Percentiles rank a stretch among this genome's conserved stretches.
These are phyloP conservation scores for Austropuccinia psidii DNA, from an alignment of 1,284 basidiomycete genomes.

Conservation along the genomic window DNA sequence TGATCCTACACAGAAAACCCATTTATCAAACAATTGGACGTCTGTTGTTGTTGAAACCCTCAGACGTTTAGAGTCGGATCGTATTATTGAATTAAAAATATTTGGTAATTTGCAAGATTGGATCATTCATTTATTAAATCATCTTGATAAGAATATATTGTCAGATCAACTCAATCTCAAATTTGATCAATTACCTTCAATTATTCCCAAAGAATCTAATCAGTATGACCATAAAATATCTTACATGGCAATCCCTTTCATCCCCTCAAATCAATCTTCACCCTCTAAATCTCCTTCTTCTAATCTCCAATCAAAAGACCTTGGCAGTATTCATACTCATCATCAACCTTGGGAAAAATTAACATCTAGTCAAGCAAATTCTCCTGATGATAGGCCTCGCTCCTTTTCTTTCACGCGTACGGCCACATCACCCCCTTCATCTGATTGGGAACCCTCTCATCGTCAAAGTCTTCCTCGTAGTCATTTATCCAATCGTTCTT, in stretches of 20 bases:
- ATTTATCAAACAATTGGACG: conserved; percentile 11
- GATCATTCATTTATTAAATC: no score
- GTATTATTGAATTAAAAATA: no score
- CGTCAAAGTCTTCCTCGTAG: neutral
- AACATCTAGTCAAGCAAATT: neutral
- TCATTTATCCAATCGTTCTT: neutral
- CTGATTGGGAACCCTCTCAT: neutral
- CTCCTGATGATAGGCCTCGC: neutral
- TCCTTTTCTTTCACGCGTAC: neutral
- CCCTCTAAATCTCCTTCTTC: neutral
- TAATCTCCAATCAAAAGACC: neutral
- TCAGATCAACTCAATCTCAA: no score
- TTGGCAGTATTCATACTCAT: neutral
- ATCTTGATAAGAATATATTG: no score
- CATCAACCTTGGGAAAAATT: conserved; percentile 21
- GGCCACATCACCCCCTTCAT: neutral
- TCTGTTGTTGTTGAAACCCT: conserved; percentile 20
- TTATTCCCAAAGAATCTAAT: neutral
- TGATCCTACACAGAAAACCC: neutral
- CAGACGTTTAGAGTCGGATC: conserved; percentile 15
- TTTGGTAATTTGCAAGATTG: conserved; percentile 27
- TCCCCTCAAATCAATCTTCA: neutral
- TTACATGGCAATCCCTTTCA: conserved; percentile 26
- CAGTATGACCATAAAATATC: conserved; percentile 1
- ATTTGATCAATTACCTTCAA: conserved; percentile 16